Evolutionary conservation across 129 eudicot species (phyloP).

Genomic region (Sambucus nigra): DNA sequence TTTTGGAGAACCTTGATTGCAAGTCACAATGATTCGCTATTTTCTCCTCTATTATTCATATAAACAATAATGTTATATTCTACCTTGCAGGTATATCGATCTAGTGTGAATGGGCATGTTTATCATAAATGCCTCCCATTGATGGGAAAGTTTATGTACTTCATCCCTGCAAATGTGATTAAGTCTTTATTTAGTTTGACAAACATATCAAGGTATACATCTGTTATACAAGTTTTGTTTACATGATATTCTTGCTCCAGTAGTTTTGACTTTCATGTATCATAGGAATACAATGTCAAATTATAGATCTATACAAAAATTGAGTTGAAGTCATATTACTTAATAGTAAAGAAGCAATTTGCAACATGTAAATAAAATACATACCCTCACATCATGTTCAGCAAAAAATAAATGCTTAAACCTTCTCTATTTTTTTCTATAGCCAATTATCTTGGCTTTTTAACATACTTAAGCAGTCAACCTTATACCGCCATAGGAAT

Average conservation of each 20-base stretch:
- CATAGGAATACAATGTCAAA: no score
- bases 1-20: neutral
- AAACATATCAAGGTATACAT: slow-evolving; percentile 72
- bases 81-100: slow-evolving; percentile 66
- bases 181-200: slow-evolving; percentile 53
- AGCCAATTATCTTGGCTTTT: no score
- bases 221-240: neutral
- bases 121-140: slow-evolving; percentile 94
- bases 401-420: no score
- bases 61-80: slow-evolving; percentile 3
- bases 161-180: slow-evolving; percentile 82
- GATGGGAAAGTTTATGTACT: slow-evolving; percentile 91
- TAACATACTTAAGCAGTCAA: no score
- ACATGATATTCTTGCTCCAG: slow-evolving; percentile 5
- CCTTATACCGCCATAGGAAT: no score
- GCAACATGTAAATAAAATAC: no score
- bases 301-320: no score
- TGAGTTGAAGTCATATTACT: no score
- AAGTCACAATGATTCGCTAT: neutral
- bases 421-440: no score
- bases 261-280: no score
- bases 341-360: no score
- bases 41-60: slow-evolving; percentile 1
- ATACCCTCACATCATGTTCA: no score
- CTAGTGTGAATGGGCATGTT: slow-evolving; percentile 93